Evolutionary conservation across 2,329 filamentous ascomycete species (phyloP), one percentile per base, ranked within the genome.

Genomic region (Aspergillus quadricinctus): DNA sequence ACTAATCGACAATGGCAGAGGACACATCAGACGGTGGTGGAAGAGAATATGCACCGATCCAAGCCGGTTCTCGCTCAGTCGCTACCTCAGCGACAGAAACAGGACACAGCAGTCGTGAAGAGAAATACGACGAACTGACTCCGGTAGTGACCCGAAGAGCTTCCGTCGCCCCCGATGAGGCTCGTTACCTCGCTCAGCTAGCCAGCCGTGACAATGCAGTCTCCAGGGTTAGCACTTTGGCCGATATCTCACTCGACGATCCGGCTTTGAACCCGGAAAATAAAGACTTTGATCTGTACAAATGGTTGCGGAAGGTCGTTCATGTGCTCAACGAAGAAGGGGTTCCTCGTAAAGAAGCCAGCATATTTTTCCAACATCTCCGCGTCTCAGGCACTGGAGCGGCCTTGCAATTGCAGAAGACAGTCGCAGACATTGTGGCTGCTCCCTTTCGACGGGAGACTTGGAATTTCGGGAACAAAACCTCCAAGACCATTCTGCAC

Each of bases 401-500:
- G 25, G 66, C 66, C 3, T 43, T 68, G 21, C 65, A 68, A 48
- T 60, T 61, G 29, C 66, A 68, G 31, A 49, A 60, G 6, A 68
- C 65, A 0, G 64, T 68, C 4, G 54, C 57, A 1, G 61, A 58
- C 4, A 50, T 61, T 40, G 43, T 66, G 11, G 60, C 61, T 3
- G 56, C 61, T 1, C 63, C 62, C 5, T 54, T 66, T 43, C 63
- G 64, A 2, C 50, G 48, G 51, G 11, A 60, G 63, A 51, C 60
- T 50, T n/a, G 59, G 58, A 11, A 40, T 50, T 8, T 59, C 58
- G 2, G 63, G 57, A 10, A 58, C 48, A 35, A 59, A 60, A 48
- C 78, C 23, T 21, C 56, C 41, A 58, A 58, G 35, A 25, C 81
- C 17, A 88, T 88, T 50, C 73, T 88, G 3, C 76, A 78, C 49